phyloP scores from a whole-genome alignment of 2,329 filamentous ascomycete genomes.

The Aphanocladium album region DNA sequence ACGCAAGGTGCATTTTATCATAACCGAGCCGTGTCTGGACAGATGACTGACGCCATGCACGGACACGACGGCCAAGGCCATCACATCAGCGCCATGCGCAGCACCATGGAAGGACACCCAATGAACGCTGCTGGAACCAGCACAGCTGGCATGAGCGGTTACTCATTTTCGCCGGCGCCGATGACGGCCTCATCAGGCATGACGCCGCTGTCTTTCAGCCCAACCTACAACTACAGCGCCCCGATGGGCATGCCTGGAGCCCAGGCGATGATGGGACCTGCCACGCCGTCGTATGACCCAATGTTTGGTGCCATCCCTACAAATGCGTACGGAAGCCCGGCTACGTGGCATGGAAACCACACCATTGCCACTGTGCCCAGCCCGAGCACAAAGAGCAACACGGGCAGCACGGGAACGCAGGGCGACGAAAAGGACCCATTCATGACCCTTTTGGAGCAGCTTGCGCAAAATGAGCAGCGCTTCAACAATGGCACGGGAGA shows the following conservation, averaged over 20 bases:
- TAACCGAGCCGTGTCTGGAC: background rate
- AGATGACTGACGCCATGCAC: background rate
- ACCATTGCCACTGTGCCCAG: slow-evolving; percentile 34
- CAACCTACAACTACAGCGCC: slow-evolving; percentile 36
- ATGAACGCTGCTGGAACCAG: background rate
- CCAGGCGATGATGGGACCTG: slow-evolving; percentile 21
- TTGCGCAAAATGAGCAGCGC: slow-evolving; percentile 72
- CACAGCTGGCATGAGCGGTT: slow-evolving; percentile 27
- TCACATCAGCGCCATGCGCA: slow-evolving; percentile 2
- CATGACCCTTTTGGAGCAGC: slow-evolving; percentile 70
- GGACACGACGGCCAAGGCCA: background rate
- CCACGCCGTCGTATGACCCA: slow-evolving; percentile 41
- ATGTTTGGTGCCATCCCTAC: slow-evolving; percentile 56
- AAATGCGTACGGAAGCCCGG: slow-evolving; percentile 48
- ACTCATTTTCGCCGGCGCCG: slow-evolving; percentile 23
- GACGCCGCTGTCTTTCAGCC: slow-evolving; percentile 34
- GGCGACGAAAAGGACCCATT: slow-evolving; percentile 76
- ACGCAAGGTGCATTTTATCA: slow-evolving; percentile 18
- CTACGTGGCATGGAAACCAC: slow-evolving; percentile 47
- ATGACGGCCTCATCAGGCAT: slow-evolving; percentile 23
- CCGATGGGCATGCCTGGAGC: slow-evolving; percentile 23
- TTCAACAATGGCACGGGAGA: slow-evolving; percentile 61
- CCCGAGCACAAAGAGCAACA: slow-evolving; percentile 45
- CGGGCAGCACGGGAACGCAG: slow-evolving; percentile 43
- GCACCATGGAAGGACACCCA: slow-evolving; percentile 6